Percentiles rank a stretch among this genome's conserved stretches.
phyloP scores from a whole-genome alignment of 768 basidiomycete species.

The Podaxis rugospora region DNA sequence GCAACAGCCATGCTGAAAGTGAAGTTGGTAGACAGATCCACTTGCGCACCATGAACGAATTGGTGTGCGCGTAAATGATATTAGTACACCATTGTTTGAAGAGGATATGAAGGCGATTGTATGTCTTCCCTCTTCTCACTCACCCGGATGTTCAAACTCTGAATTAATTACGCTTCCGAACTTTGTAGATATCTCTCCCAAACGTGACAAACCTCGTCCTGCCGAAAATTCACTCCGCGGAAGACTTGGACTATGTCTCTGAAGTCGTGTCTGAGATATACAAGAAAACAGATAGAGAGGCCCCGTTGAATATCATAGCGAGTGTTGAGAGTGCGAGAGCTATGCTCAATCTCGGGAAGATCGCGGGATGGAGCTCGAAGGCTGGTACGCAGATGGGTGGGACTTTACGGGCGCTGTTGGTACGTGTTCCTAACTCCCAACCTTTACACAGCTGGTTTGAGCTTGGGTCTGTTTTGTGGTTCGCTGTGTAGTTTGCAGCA shows the following conservation, averaged over 20 bases:
- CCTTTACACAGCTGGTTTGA: neutral
- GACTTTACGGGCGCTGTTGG: slow-evolving; percentile 59
- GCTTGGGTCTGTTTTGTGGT: neutral
- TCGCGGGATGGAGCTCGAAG: slow-evolving; percentile 64
- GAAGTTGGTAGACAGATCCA: slow-evolving; percentile 11
- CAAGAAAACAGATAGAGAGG: slow-evolving; percentile 20
- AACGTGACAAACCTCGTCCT: slow-evolving; percentile 67
- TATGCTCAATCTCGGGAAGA: slow-evolving; percentile 61
- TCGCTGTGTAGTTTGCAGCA: slow-evolving; percentile 70
- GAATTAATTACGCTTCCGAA: neutral
- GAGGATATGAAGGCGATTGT: slow-evolving; percentile 63
- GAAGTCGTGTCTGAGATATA: slow-evolving; percentile 34
- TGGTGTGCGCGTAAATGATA: slow-evolving; percentile 69
- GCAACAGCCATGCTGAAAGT: neutral
- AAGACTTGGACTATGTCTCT: slow-evolving; percentile 63
- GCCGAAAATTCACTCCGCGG: slow-evolving; percentile 75
- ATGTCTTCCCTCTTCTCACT: slow-evolving; percentile 12
- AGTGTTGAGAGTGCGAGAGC: slow-evolving; percentile 84
- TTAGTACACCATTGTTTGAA: slow-evolving; percentile 59
- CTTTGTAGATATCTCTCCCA: slow-evolving; percentile 23
- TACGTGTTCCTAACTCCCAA: slow-evolving; percentile 28
- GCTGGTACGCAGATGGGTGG: slow-evolving; percentile 47
- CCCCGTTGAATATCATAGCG: slow-evolving; percentile 58
- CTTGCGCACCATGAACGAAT: slow-evolving; percentile 46
- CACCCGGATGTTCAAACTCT: neutral